Evolutionary conservation across 1,284 basidiomycete species (phyloP).

Genomic region (Microbotryum scabiosae): DNA sequence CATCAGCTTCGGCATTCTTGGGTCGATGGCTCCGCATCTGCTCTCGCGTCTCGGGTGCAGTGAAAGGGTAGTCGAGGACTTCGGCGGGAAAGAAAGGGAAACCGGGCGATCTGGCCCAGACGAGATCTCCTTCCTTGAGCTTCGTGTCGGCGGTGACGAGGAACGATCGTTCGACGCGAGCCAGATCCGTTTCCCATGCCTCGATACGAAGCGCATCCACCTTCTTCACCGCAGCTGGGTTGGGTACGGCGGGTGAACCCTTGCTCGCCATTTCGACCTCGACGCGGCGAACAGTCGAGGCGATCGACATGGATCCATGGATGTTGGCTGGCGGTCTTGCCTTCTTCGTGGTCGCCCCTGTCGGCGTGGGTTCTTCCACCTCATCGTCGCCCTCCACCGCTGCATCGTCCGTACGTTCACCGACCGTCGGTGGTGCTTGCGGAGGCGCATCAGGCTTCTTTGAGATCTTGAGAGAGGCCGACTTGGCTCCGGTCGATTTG

Average conservation of each 20-base stretch:
- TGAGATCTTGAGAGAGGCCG: no score
- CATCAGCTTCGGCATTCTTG: not conserved
- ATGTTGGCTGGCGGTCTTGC: not conserved
- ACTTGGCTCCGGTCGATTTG: no score
- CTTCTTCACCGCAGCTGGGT: not conserved
- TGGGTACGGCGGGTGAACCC: not conserved
- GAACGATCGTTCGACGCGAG: not conserved
- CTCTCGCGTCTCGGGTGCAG: constrained; percentile 8
- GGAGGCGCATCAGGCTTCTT: no score
- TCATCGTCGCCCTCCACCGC: constrained; percentile 5
- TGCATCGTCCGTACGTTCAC: no score
- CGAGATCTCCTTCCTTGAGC: constrained; percentile 8
- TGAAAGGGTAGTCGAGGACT: constrained; percentile 36
- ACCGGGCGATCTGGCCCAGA: constrained; percentile 25
- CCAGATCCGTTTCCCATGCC: not conserved
- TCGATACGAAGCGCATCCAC: not conserved
- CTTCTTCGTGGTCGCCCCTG: not conserved
- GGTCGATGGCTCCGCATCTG: not conserved
- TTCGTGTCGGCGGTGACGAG: not conserved
- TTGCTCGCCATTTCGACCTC: not conserved
- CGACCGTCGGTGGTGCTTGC: no score
- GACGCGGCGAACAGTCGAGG: not conserved
- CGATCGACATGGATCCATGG: not conserved
- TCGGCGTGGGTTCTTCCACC: not conserved
- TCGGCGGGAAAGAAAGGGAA: constrained; percentile 43